Evolutionary conservation across 2,329 filamentous ascomycete species (phyloP).

Genomic region (Laburnicola sp.): DNA sequence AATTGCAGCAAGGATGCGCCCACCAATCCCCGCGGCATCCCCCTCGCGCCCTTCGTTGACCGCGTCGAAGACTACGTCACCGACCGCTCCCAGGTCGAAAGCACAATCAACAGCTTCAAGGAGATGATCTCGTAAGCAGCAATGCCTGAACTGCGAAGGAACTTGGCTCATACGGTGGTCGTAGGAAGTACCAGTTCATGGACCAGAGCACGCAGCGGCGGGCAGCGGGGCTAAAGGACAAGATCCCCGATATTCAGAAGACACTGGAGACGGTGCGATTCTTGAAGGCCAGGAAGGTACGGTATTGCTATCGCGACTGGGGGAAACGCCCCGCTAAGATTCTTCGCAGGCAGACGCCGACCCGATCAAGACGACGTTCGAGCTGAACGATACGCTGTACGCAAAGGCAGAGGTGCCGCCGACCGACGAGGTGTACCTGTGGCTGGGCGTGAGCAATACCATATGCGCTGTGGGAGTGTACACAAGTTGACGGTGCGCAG

Average conservation of each 20-base stretch:
- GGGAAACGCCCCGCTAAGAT: slow-evolving; percentile 34
- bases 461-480: neutral
- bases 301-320: slow-evolving; percentile 42
- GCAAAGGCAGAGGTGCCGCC: slow-evolving; percentile 81
- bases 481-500: slow-evolving; percentile 45
- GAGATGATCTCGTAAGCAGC: slow-evolving; percentile 82
- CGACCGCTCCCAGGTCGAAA: slow-evolving; percentile 76
- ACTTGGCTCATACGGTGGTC: slow-evolving; percentile 13
- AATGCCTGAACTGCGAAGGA: neutral
- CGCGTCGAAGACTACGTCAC: slow-evolving; percentile 86
- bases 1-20: slow-evolving; percentile 50
- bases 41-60: slow-evolving; percentile 81
- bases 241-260: slow-evolving; percentile 96
- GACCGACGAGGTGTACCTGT: slow-evolving; percentile 91
- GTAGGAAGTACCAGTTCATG: slow-evolving; percentile 99
- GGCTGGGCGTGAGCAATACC: slow-evolving; percentile 72
- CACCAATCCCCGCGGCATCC: slow-evolving; percentile 82
- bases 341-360: slow-evolving; percentile 53
- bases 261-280: slow-evolving; percentile 91
- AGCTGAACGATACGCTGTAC: slow-evolving; percentile 94
- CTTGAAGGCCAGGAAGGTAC: slow-evolving; percentile 73
- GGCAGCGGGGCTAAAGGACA: slow-evolving; percentile 80
- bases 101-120: slow-evolving; percentile 79
- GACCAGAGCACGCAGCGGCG: slow-evolving; percentile 88
- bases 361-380: slow-evolving; percentile 88